phyloP scores from a whole-genome alignment of 495 filamentous ascomycete genomes.

The Hyaloscypha finlandica region DNA sequence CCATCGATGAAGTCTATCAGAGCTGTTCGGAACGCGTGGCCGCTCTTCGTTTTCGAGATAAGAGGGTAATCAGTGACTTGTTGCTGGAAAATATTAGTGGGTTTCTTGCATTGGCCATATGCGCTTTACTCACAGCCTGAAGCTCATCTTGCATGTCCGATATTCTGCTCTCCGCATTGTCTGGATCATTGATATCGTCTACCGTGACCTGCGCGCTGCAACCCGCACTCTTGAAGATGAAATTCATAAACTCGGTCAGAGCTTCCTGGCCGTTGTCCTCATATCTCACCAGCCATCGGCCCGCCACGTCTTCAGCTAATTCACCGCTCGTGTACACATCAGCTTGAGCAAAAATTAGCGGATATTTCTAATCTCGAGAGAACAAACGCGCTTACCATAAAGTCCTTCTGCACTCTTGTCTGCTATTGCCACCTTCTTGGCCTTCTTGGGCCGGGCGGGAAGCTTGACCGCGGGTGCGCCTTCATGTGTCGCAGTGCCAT shows the following conservation, averaged over 20 bases:
- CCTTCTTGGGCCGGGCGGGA: slow-evolving; percentile 63
- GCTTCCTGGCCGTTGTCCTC: slow-evolving; percentile 64
- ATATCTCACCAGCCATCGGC: slow-evolving; percentile 77
- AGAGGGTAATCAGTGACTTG: slow-evolving; percentile 91
- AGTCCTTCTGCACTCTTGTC: slow-evolving; percentile 65
- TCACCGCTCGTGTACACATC: slow-evolving; percentile 78
- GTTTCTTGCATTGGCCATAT: not conserved
- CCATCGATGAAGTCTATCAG: slow-evolving; percentile 77
- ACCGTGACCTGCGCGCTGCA: slow-evolving; percentile 71
- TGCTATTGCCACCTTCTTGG: slow-evolving; percentile 48
- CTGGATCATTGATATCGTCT: slow-evolving; percentile 83
- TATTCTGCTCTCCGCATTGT: slow-evolving; percentile 69
- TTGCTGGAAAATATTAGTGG: slow-evolving; percentile 43
- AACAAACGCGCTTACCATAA: slow-evolving; percentile 60
- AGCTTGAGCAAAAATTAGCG: slow-evolving; percentile 46
- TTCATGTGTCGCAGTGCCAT: slow-evolving; percentile 49
- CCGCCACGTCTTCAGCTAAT: slow-evolving; percentile 71
- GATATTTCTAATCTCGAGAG: not conserved
- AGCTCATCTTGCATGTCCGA: slow-evolving; percentile 80
- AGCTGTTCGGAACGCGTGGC: slow-evolving; percentile 69
- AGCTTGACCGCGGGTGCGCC: slow-evolving; percentile 50
- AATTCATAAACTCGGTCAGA: slow-evolving; percentile 84
- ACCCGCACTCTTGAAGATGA: slow-evolving; percentile 80
- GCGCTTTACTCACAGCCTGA: slow-evolving; percentile 54
- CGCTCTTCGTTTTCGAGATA: slow-evolving; percentile 73